Evolutionary conservation across 2,329 filamentous ascomycete genomes (phyloP), one percentile per base, ranked within the genome.

Genomic region (Emergomyces pasteurianus): DNA sequence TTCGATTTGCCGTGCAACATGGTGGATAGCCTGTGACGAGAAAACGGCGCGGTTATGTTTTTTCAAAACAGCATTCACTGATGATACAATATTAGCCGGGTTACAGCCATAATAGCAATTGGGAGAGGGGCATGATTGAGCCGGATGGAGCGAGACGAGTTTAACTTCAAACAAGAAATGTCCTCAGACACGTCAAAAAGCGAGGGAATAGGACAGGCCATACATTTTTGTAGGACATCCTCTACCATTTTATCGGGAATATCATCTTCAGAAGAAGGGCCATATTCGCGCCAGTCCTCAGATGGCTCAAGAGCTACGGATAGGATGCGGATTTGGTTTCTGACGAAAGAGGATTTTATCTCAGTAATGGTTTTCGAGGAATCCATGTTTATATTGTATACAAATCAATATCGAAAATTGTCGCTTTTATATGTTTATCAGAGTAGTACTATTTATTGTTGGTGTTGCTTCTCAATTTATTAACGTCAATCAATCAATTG

Each of bases 1-100:
- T 65, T 82, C 78, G 63, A 83, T 81, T 67, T 83, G 80, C 63
- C 81, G 78, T 23, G 80, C 79, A 58, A 83, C 75, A 71, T 83
- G 80, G 57, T 81, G 78, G 58, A 80, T 78, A 46, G 81, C 80
- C 65, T 82, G 79, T 0, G 77, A 75, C 53, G 79, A 79, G 71
- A 82, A 83, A 47, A 80, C 78, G 60, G 77, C 72, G 55, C 79
- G 80, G 63, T 78, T 79, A 68, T 83, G 81, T 49, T 80, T 77
- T 62, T 78, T 79, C 59, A 82, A 69, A 43, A 75, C 73, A 40
- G 75, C 73, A 63, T 83, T 83, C 21, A 82, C 81, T 81, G 60
- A 53, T 26, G 23, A 12, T 31, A 28, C 38, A 43, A n/a, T 26
- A 14, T 57, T 57, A 46, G 21, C 28, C 31, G 8, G 18, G 50